Evolutionary conservation across 2,329 filamentous ascomycete species (phyloP), one percentile per base, ranked within the genome.

Genomic region (Nannizziopsis arthrosporioides): DNA sequence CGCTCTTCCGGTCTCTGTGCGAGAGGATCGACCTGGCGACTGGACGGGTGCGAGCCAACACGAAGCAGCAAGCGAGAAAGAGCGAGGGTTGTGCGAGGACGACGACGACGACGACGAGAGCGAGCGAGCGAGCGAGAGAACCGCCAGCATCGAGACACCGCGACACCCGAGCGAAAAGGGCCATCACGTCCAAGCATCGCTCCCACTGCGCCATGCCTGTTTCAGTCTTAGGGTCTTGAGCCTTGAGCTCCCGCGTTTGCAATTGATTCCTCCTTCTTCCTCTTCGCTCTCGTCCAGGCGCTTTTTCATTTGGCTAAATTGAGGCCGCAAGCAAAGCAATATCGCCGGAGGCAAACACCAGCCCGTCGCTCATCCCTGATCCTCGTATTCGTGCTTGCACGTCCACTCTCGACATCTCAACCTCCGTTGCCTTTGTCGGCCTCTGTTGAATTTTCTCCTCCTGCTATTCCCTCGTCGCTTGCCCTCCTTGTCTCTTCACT

Each of bases 171-270:
- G 22, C 3, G 22, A 27, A 27, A 27, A 27, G 22, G 22, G 22
- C 22, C 4, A 27, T 4, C 22, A 36, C 12, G 40, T 5, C 27
- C 34, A 36, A 40, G 36, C 44, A 22, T 22, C 44, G 31, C 12
- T 5, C 11, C 10, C 12, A 38, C 44, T 46, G 36, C 44, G 44
- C 44, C 44, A 32, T 46, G 22, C 44, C 44, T 15, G 44, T 18
- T 46, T 40, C 36, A 46, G 44, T 34, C 2, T 14, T 46, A 46
- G 44, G 12, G 12, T 37, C 22, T 27, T 27, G 3, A 27, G 22
- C 22, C 22, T 27, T 27, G 22, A 27, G 22, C 22, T 27, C 22
- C 22, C 22, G 22, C 22, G 22, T 27, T 27, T 27, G 22, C 22
- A 27, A 27, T 4, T 27, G 4, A 37, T 17, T 37, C 15, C 9